phyloP scores from a whole-genome alignment of 306 rosid genomes.

The Acacia crassicarpa region DNA sequence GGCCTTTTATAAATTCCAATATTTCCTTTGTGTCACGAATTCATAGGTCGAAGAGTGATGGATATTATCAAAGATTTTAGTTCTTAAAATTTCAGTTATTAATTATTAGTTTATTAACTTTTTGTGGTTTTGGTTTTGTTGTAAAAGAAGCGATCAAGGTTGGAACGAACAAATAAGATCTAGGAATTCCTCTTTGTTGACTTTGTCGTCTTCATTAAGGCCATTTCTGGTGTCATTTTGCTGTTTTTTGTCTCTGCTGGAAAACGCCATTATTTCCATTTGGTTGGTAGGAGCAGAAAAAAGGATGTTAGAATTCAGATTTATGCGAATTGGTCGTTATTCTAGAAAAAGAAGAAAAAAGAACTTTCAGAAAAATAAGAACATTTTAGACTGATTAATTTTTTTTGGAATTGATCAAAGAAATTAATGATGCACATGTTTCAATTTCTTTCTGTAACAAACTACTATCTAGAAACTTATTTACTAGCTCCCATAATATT shows the following conservation, averaged over 20 bases:
- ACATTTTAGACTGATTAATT: not conserved
- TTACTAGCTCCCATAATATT: too few relatives aligned
- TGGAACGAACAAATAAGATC: slow-evolving; percentile 12
- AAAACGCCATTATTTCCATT: slow-evolving; percentile 33
- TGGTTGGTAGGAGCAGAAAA: slow-evolving; percentile 27
- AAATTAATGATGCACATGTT: not conserved
- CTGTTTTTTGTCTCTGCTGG: slow-evolving; percentile 37
- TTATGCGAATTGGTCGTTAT: slow-evolving; percentile 6
- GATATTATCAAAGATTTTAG: slow-evolving; percentile 42
- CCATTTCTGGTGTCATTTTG: slow-evolving; percentile 36
- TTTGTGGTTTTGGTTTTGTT: slow-evolving; percentile 14
- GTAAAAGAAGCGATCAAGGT: not conserved
- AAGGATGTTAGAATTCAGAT: slow-evolving; percentile 7
- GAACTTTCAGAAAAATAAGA: not conserved
- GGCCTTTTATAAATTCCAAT: not conserved
- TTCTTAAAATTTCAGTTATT: slow-evolving; percentile 41
- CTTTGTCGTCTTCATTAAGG: slow-evolving; percentile 36
- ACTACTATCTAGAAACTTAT: too few relatives aligned
- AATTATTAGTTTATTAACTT: not conserved
- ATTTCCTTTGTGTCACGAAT: slow-evolving; percentile 22
- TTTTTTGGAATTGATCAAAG: not conserved
- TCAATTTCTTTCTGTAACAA: not conserved
- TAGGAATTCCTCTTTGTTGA: slow-evolving; percentile 23
- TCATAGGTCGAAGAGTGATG: slow-evolving; percentile 32
- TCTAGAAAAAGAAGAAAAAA: not conserved